Percentiles rank a stretch among this genome's conserved stretches.
Evolutionary conservation across 148 eudicot genomes (phyloP).

Genomic region (Pouteria glomerata): DNA sequence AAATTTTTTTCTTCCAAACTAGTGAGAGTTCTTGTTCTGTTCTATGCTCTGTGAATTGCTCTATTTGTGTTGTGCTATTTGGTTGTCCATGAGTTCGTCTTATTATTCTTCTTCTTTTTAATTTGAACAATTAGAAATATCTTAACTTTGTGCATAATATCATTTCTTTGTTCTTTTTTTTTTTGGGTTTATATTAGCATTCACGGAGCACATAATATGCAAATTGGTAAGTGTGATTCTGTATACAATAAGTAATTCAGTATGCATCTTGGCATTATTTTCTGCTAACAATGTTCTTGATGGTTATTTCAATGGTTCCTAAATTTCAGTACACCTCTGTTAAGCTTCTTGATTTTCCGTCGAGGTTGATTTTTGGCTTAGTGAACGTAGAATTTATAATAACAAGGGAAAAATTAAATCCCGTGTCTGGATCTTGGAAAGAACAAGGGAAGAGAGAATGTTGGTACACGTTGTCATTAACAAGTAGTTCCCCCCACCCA

Average conservation of each 20-base stretch:
- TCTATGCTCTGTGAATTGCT: constrained; percentile 1
- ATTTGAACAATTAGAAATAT: neutral
- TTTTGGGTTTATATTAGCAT: too few species aligned
- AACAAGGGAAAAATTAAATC: too few species aligned
- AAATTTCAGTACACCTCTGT: neutral
- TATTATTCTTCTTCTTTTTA: neutral
- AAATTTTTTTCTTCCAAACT: too few species aligned
- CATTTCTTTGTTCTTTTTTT: too few species aligned
- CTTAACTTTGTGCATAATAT: neutral
- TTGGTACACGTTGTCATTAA: too few species aligned
- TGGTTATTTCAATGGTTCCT: neutral
- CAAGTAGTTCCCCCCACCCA: too few species aligned
- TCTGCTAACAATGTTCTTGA: neutral
- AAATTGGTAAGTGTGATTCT: neutral
- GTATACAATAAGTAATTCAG: neutral
- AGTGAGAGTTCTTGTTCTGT: constrained; percentile 21
- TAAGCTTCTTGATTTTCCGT: neutral
- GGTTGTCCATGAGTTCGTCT: neutral
- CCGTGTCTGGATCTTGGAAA: too few species aligned
- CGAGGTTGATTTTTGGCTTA: neutral
- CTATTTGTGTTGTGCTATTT: too few species aligned
- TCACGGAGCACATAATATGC: too few species aligned
- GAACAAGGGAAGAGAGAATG: too few species aligned
- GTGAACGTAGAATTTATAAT: too few species aligned
- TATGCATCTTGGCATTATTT: neutral